These are phyloP conservation scores for Phytophthora cryptogea DNA, from an alignment of 352 stramenopile species.

Conservation along the genomic window DNA sequence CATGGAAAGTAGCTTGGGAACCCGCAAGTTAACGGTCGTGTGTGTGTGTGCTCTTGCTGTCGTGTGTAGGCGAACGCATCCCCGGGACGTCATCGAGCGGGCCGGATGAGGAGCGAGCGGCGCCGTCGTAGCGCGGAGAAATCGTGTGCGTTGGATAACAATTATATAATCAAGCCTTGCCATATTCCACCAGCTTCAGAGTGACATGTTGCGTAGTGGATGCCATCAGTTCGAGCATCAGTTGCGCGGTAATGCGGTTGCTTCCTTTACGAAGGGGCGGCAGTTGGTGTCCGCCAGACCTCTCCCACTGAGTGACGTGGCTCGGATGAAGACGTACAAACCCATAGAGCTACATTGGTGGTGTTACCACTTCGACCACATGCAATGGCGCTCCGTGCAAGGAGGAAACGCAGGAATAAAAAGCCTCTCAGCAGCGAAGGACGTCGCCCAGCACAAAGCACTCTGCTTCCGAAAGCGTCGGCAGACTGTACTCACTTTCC, in stretches of 20 bases:
- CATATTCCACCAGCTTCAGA: slow-evolving; percentile 7
- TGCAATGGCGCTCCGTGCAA: slow-evolving; percentile 6
- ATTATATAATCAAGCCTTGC: slow-evolving; percentile 21
- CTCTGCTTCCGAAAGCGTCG: slow-evolving; percentile 33
- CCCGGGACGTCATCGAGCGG: slow-evolving; percentile 30
- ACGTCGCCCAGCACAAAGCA: slow-evolving; percentile 33
- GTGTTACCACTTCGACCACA: slow-evolving; percentile 4
- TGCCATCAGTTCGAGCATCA: slow-evolving; percentile 8
- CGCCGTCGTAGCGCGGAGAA: slow-evolving; percentile 4
- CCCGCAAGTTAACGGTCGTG: slow-evolving; percentile 23
- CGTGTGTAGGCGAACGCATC: slow-evolving; percentile 36
- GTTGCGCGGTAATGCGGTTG: neutral
- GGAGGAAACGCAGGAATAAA: neutral
- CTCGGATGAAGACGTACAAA: too few relatives aligned
- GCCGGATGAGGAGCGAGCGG: slow-evolving; percentile 15
- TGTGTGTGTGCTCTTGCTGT: slow-evolving; percentile 23
- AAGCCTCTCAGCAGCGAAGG: slow-evolving; percentile 12
- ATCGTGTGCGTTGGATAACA: slow-evolving; percentile 21
- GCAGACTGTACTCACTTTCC: neutral
- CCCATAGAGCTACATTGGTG: slow-evolving; percentile 13
- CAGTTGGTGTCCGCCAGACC: neutral
- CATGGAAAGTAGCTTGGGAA: slow-evolving; percentile 18
- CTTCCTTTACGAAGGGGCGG: slow-evolving; percentile 11
- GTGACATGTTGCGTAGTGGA: slow-evolving; percentile 18
- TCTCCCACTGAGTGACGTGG: slow-evolving; percentile 3